Percentiles rank a stretch among this genome's conserved stretches.
Evolutionary conservation across 345 rosid genomes (phyloP).

Genomic region (Pistacia atlantica): DNA sequence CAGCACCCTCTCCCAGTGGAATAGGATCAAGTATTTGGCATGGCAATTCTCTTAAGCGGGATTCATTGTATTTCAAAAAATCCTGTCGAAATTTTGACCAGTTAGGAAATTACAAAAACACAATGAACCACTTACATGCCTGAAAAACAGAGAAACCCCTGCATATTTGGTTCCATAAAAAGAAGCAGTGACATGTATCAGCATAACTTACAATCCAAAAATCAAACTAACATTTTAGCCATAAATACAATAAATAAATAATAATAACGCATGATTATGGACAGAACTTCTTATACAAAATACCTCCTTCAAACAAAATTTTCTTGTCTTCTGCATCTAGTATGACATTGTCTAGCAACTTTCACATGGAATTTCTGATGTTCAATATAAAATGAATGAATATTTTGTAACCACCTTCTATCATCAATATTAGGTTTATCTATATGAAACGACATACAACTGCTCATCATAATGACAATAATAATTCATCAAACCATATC

Average conservation of each 20-base stretch:
- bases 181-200: background rate
- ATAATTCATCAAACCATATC: slow-evolving; percentile 8
- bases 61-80: slow-evolving; percentile 68
- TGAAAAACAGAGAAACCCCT: background rate
- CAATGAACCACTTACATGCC: background rate
- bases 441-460: background rate
- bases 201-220: background rate
- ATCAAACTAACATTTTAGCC: no score
- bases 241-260: background rate
- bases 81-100: slow-evolving; percentile 46
- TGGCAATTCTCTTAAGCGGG: slow-evolving; percentile 55
- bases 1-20: slow-evolving; percentile 90
- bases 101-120: slow-evolving; percentile 13
- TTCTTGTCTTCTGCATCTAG: background rate
- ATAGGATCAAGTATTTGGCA: slow-evolving; percentile 82
- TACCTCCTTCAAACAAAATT: background rate
- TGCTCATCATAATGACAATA: background rate
- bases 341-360: background rate
- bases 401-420: background rate
- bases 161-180: background rate
- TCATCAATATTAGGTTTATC: background rate
- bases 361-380: background rate
- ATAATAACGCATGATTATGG: background rate
- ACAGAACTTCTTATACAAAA: background rate
- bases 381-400: background rate